phyloP scores from a whole-genome alignment of 1,139 yeast species.

The Casaregolazyma lundiana region DNA sequence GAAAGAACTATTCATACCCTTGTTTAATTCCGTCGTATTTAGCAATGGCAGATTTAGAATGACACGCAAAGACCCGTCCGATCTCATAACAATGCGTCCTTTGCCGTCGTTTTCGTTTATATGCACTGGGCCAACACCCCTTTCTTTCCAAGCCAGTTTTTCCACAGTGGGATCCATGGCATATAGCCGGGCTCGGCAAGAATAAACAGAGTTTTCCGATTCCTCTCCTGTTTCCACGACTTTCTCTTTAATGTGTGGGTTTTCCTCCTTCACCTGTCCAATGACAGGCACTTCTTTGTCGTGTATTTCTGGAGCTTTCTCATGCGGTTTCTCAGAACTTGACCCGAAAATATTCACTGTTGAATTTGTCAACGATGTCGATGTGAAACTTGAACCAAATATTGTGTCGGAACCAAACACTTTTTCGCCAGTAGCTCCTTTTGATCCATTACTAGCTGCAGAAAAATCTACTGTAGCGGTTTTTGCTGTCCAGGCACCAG shows the following conservation, averaged over 20 bases:
- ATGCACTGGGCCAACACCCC: slow-evolving; percentile 85
- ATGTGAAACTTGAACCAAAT: slow-evolving; percentile 2
- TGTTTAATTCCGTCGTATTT: slow-evolving; percentile 53
- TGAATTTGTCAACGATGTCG: background rate
- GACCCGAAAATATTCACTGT: slow-evolving; percentile 5
- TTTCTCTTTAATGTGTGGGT: slow-evolving; percentile 28
- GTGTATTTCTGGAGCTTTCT: background rate
- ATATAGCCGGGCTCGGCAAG: slow-evolving; percentile 74
- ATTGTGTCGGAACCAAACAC: slow-evolving; percentile 7
- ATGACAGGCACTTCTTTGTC: slow-evolving; percentile 19
- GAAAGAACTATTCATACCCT: slow-evolving; percentile 84
- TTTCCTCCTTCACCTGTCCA: slow-evolving; percentile 8
- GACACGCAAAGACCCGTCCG: slow-evolving; percentile 79
- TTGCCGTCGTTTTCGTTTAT: slow-evolving; percentile 46
- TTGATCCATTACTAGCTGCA: slow-evolving; percentile 4
- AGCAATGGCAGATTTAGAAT: slow-evolving; percentile 70
- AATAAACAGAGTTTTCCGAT: slow-evolving; percentile 64
- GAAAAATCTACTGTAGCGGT: slow-evolving; percentile 1
- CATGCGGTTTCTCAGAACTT: slow-evolving; percentile 4
- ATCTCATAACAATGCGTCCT: slow-evolving; percentile 80
- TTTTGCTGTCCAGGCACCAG: slow-evolving; percentile 11
- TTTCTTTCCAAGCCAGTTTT: slow-evolving; percentile 86
- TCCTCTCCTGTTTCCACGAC: slow-evolving; percentile 86
- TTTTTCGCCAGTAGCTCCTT: slow-evolving; percentile 7
- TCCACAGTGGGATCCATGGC: slow-evolving; percentile 63